Conservation (phyloP, 768 basidiomycete species). For the Auricularia sp. region DNA sequence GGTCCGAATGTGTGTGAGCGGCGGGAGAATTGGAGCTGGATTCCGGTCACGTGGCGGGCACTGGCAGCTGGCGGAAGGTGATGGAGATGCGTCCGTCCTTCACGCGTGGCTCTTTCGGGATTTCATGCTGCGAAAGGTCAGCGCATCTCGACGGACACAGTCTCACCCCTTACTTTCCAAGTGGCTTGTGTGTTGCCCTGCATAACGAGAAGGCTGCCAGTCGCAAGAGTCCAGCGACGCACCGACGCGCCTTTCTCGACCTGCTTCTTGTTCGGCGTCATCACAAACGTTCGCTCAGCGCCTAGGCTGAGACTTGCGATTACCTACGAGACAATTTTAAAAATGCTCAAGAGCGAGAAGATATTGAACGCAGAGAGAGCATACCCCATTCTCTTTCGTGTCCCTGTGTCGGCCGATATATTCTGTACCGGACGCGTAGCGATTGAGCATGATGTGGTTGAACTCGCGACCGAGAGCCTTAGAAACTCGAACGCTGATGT, state of each 20-base stretch:
- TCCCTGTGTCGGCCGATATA: slow-evolving; percentile 22
- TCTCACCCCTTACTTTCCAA: slow-evolving; percentile 26
- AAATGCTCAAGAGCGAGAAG: neutral
- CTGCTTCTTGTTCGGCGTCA: slow-evolving; percentile 20
- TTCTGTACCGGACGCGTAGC: slow-evolving; percentile 28
- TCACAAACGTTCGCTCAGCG: slow-evolving; percentile 28
- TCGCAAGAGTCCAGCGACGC: slow-evolving; percentile 22
- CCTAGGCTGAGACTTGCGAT: slow-evolving; percentile 33
- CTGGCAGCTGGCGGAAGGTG: slow-evolving; percentile 28
- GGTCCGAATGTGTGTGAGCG: too few relatives aligned
- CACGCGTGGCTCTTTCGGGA: slow-evolving; percentile 27
- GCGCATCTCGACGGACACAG: slow-evolving; percentile 4
- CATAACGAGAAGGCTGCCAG: slow-evolving; percentile 34
- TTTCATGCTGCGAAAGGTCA: slow-evolving; percentile 19
- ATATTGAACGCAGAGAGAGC: slow-evolving; percentile 1
- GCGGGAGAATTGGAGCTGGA: too few relatives aligned
- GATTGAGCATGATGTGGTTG: slow-evolving; percentile 34
- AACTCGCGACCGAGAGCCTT: slow-evolving; percentile 23
- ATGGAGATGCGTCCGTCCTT: slow-evolving; percentile 28
- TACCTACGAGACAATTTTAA: slow-evolving; percentile 16
- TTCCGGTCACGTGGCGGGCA: too few relatives aligned
- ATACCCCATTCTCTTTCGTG: slow-evolving; percentile 20
- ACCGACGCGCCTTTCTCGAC: slow-evolving; percentile 9
- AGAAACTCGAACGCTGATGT: slow-evolving; percentile 24
- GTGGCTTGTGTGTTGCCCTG: slow-evolving; percentile 31